These are phyloP conservation scores for Haplosporangium gracile DNA, from an alignment of 192 early-diverging fungal genomes.

Conservation along the genomic window DNA sequence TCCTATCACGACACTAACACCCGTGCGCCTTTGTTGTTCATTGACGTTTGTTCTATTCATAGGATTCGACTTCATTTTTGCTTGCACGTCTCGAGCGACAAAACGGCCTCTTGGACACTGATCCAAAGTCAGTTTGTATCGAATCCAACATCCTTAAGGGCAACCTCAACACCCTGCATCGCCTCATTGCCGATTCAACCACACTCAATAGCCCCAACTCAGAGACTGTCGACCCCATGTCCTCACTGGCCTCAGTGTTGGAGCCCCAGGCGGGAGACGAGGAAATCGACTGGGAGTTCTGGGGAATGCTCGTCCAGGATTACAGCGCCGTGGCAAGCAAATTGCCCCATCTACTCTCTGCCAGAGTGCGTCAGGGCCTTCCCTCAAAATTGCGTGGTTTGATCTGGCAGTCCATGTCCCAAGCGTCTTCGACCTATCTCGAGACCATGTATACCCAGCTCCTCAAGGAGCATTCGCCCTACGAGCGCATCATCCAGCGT, in stretches of 20 bases:
- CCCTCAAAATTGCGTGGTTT: constrained; percentile 88
- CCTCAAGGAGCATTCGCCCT: constrained; percentile 77
- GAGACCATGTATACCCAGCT: constrained; percentile 89
- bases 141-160: constrained; percentile 73
- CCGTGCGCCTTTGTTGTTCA: background rate
- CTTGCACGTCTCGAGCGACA: constrained; percentile 71
- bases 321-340: constrained; percentile 78
- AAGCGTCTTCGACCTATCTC: constrained; percentile 82
- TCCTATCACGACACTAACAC: background rate
- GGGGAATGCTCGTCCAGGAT: constrained; percentile 85
- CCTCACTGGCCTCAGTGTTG: constrained; percentile 22
- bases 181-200: constrained; percentile 60
- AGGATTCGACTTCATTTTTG: constrained; percentile 70
- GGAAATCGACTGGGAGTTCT: constrained; percentile 82
- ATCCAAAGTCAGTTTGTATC: constrained; percentile 73
- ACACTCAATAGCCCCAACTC: constrained; percentile 57
- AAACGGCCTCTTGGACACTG: constrained; percentile 70
- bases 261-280: constrained; percentile 42
- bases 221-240: constrained; percentile 52
- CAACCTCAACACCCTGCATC: constrained; percentile 64
- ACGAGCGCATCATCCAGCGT: constrained; percentile 93
- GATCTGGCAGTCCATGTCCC: constrained; percentile 94
- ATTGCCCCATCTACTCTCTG: constrained; percentile 75
- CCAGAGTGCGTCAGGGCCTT: constrained; percentile 82
- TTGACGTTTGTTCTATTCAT: constrained; percentile 16